Conservation (phyloP, 202 grass and related monocot species). For the Musa balbisiana region DNA sequence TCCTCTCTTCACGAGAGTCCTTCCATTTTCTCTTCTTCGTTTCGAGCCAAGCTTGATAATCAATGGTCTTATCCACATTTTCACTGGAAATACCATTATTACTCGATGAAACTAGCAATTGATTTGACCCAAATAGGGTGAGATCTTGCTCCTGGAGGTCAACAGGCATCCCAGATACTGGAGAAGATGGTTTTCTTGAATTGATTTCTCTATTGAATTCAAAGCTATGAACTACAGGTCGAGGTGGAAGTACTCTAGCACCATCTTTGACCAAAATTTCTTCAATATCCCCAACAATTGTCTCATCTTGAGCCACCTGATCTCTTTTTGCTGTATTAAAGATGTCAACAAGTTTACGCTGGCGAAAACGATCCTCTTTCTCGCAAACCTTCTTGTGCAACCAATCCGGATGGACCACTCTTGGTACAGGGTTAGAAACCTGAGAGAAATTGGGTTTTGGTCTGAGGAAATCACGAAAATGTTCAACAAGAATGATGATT, state of each 20-base stretch:
- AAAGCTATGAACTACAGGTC: constrained; percentile 32
- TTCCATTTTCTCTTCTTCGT: constrained; percentile 93
- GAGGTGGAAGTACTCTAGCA: constrained; percentile 28
- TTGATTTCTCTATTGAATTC: constrained; percentile 54
- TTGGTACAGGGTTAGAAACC: constrained; percentile 94
- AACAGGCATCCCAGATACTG: constrained; percentile 25
- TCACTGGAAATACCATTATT: constrained; percentile 34
- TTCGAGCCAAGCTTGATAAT: constrained; percentile 98
- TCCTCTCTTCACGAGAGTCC: constrained; percentile 54
- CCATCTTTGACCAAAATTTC: constrained; percentile 45
- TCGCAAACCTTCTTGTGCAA: constrained; percentile 94
- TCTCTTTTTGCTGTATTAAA: constrained; percentile 57
- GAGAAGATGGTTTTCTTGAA: constrained; percentile 37
- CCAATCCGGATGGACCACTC: constrained; percentile 96
- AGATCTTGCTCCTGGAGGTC: constrained; percentile 27
- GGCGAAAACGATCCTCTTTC: constrained; percentile 86
- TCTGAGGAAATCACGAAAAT: not conserved
- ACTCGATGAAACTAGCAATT: constrained; percentile 24
- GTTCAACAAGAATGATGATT: constrained; percentile 3
- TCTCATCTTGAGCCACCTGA: constrained; percentile 33
- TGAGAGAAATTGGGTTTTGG: constrained; percentile 23
- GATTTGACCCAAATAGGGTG: constrained; percentile 27
- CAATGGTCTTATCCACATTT: constrained; percentile 46
- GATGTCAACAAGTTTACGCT: constrained; percentile 81
- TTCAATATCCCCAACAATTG: constrained; percentile 59